phyloP scores from a whole-genome alignment of 2,329 filamentous ascomycete species.

The Helicocarpus griseus region DNA sequence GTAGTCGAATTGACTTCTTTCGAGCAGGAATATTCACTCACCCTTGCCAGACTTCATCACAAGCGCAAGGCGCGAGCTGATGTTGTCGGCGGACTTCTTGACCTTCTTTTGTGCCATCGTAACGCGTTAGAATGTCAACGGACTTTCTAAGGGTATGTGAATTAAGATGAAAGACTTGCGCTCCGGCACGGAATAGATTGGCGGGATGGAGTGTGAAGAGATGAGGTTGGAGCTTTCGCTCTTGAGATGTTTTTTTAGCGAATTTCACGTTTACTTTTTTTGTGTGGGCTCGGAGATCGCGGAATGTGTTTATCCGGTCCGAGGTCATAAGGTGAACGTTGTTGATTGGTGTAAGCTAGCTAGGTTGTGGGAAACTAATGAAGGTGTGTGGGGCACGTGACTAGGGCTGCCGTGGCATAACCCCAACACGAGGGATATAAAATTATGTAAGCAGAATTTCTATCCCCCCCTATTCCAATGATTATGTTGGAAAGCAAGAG shows the following conservation, averaged over 20 bases:
- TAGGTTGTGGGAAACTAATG: too few relatives aligned
- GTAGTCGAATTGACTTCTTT: background rate
- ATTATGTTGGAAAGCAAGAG: too few relatives aligned
- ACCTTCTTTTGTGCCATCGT: constrained; percentile 60
- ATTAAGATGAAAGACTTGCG: constrained; percentile 18
- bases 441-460: too few relatives aligned
- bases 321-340: too few relatives aligned
- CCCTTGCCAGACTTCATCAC: constrained; percentile 59
- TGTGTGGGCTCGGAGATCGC: background rate
- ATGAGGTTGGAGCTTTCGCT: background rate
- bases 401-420: too few relatives aligned
- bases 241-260: background rate
- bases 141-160: constrained; percentile 10
- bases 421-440: too few relatives aligned
- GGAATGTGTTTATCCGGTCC: background rate
- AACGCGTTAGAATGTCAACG: constrained; percentile 27
- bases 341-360: too few relatives aligned
- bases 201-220: background rate
- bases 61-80: constrained; percentile 60
- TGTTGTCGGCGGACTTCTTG: constrained; percentile 72
- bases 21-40: constrained; percentile 13
- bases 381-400: too few relatives aligned
- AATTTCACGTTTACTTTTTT: background rate
- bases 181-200: constrained; percentile 23
- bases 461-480: too few relatives aligned